Evolutionary conservation across 2,329 filamentous ascomycete genomes (phyloP).

Genomic region (Fusarium clavum): DNA sequence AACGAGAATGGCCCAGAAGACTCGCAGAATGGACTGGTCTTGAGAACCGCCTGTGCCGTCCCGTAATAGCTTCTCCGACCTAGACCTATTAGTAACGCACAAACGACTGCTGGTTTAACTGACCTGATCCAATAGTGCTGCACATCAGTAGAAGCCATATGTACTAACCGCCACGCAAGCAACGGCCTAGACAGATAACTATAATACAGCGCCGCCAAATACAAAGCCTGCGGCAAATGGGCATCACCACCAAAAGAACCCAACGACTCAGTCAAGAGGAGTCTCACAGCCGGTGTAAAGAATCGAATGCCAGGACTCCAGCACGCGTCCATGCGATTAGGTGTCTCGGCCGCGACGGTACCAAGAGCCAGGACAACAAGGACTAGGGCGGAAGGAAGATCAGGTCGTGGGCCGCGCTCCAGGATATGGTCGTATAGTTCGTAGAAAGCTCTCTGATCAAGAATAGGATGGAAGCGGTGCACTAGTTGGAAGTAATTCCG

Average conservation of each 20-base stretch:
- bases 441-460: constrained; percentile 25
- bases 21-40: constrained; percentile 34
- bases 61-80: constrained; percentile 29
- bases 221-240: constrained; percentile 32
- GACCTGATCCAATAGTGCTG: constrained; percentile 42
- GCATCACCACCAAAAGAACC: constrained; percentile 35
- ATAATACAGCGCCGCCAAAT: constrained; percentile 36
- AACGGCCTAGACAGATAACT: constrained; percentile 38
- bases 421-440: constrained; percentile 14
- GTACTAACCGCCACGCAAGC: constrained; percentile 36
- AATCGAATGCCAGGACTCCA: constrained; percentile 31
- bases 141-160: constrained; percentile 38
- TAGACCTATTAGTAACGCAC: neutral
- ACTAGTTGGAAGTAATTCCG: constrained; percentile 34
- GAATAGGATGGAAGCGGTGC: constrained; percentile 33
- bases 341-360: constrained; percentile 24
- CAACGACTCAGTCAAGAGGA: constrained; percentile 28
- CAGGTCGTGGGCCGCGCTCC: constrained; percentile 1
- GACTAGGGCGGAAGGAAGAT: constrained; percentile 26
- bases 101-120: accelerated
- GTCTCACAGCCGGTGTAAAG: constrained; percentile 27
- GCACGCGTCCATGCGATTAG: constrained; percentile 5
- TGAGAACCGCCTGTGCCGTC: constrained; percentile 22
- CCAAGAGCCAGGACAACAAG: constrained; percentile 30
- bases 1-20: constrained; percentile 38